A percentile compares a stretch with the other conserved stretches of the same genome.
Evolutionary conservation across 176 grass and related monocot species (phyloP).

Genomic region (Oryza brachyantha): DNA sequence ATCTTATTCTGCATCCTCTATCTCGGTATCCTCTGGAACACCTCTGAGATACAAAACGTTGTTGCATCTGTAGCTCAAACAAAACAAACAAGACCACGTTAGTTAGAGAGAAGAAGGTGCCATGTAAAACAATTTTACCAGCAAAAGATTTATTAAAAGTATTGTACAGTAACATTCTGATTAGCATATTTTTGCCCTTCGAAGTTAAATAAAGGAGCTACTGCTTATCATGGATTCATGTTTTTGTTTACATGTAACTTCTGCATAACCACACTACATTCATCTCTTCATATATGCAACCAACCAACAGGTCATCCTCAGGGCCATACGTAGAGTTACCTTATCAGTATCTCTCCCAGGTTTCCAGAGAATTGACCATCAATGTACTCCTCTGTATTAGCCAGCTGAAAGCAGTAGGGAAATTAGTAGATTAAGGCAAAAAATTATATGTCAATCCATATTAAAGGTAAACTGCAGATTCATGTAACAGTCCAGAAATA

Average conservation of each 20-base stretch:
- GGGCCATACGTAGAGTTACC: slow-evolving; percentile 33
- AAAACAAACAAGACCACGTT: slow-evolving; percentile 5
- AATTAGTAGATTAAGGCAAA: background rate
- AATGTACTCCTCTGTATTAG: slow-evolving; percentile 87
- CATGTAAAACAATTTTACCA: background rate
- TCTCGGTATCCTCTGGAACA: slow-evolving; percentile 75
- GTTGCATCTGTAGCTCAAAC: slow-evolving; percentile 61
- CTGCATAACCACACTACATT: background rate
- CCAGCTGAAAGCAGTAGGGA: slow-evolving; percentile 48
- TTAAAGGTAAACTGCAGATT: slow-evolving; percentile 40
- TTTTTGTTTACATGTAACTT: background rate
- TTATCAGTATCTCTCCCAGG: slow-evolving; percentile 82
- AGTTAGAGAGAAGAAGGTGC: background rate
- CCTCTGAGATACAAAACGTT: slow-evolving; percentile 74
- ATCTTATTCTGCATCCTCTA: slow-evolving; percentile 71
- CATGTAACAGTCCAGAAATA: slow-evolving; percentile 91
- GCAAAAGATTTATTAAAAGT: background rate
- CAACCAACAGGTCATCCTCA: background rate
- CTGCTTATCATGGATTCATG: no score
- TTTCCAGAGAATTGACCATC: slow-evolving; percentile 88
- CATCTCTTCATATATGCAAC: slow-evolving; percentile 1
- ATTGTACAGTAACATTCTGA: background rate
- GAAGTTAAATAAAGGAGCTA: background rate
- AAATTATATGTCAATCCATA: background rate
- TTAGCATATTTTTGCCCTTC: background rate